Evolutionary conservation across 805 yeast species (phyloP).

Genomic region (Cyberlindnera mississippiensis): DNA sequence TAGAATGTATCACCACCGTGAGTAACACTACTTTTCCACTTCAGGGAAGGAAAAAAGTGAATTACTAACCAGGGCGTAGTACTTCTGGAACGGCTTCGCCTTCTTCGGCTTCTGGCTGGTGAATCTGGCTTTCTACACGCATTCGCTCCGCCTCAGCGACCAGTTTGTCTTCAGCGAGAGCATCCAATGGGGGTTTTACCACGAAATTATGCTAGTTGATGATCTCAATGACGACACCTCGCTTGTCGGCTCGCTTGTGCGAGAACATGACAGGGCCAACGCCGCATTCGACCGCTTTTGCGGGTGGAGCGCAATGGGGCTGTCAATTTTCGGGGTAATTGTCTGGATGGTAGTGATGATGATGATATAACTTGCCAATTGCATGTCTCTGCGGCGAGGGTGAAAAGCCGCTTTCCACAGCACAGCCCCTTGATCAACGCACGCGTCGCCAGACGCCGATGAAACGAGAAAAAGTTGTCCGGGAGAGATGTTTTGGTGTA

Average conservation of each 20-base stretch:
- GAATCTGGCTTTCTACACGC: constrained; percentile 13
- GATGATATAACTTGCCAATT: not conserved
- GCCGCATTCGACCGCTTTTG: constrained; percentile 14
- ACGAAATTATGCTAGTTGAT: constrained; percentile 13
- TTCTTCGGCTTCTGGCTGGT: constrained; percentile 21
- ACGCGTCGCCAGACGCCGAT: not conserved
- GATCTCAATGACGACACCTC: constrained; percentile 11
- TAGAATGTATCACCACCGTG: constrained; percentile 14
- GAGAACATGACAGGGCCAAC: constrained; percentile 12
- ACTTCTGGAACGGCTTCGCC: constrained; percentile 23
- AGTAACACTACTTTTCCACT: constrained; percentile 11
- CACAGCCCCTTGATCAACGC: constrained; percentile 1
- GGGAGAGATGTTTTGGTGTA: no score
- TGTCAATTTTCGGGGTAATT: constrained; percentile 3
- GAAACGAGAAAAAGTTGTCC: not conserved
- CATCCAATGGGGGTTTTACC: constrained; percentile 12
- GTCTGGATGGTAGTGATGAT: constrained; percentile 5
- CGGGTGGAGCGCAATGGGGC: constrained; percentile 21
- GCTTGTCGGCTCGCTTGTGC: constrained; percentile 11
- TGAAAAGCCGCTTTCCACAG: not conserved
- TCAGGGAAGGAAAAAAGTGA: no score
- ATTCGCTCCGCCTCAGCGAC: not conserved
- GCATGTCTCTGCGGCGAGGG: not conserved
- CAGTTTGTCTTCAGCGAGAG: constrained; percentile 20
- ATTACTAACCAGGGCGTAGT: constrained; percentile 11